Evolutionary conservation across 495 filamentous ascomycete genomes (phyloP).

Genomic region (Rostrohypoxylon terebratum): DNA sequence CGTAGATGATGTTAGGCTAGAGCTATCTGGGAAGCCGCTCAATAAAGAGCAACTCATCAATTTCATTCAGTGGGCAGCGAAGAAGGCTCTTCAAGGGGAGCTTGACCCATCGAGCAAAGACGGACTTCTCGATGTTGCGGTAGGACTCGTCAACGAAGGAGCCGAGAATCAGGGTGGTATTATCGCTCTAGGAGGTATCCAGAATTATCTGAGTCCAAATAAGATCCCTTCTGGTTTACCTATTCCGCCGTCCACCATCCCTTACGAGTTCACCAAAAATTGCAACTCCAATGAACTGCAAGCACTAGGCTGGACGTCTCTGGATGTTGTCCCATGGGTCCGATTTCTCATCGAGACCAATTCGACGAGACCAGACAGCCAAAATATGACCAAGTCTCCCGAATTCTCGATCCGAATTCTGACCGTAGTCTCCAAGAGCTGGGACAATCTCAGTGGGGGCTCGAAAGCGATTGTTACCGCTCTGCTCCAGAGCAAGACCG

Average conservation of each 20-base stretch:
- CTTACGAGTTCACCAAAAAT: conserved; percentile 78
- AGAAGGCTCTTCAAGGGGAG: conserved; percentile 72
- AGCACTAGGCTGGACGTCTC: conserved; percentile 82
- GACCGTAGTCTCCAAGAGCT: conserved; percentile 83
- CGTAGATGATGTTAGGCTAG: conserved; percentile 82
- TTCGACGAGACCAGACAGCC: conserved; percentile 52
- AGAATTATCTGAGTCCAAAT: conserved; percentile 75
- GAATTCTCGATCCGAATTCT: conserved; percentile 84
- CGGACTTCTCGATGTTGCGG: conserved; percentile 79
- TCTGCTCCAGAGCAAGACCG: conserved; percentile 71
- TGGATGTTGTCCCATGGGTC: conserved; percentile 86
- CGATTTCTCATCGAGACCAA: conserved; percentile 76
- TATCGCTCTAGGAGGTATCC: conserved; percentile 79
- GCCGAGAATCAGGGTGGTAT: conserved; percentile 69
- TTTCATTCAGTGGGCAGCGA: conserved; percentile 85
- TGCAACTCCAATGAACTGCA: conserved; percentile 67
- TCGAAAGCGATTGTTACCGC: conserved; percentile 73
- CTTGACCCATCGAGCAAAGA: conserved; percentile 72
- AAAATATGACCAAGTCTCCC: conserved; percentile 73
- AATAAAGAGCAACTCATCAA: conserved; percentile 77
- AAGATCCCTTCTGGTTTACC: conserved; percentile 86
- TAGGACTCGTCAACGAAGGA: conserved; percentile 78
- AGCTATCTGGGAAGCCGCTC: conserved; percentile 81
- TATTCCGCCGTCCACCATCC: conserved; percentile 82
- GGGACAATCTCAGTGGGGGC: conserved; percentile 76